Evolutionary conservation across 768 basidiomycete genomes (phyloP).

Genomic region (Boletus huronensis): DNA sequence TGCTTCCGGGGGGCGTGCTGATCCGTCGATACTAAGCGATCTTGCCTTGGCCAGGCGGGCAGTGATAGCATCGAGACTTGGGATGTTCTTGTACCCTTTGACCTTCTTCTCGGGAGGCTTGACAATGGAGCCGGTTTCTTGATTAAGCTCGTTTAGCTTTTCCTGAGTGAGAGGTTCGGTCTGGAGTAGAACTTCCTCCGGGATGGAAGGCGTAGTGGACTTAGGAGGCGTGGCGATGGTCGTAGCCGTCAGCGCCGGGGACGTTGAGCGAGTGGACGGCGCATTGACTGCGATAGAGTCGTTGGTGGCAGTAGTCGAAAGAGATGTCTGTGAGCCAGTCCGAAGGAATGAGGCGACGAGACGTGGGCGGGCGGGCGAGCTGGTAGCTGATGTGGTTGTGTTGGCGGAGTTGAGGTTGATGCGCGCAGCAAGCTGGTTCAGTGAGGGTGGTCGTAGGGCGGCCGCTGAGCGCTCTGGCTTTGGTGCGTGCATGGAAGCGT

Average conservation of each 20-base stretch:
- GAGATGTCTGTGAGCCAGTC: constrained; percentile 52
- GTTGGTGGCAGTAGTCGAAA: constrained; percentile 44
- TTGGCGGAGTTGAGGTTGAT: constrained; percentile 47
- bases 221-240: constrained; percentile 40
- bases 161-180: constrained; percentile 58
- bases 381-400: constrained; percentile 19
- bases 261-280: constrained; percentile 63
- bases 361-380: constrained; percentile 52
- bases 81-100: constrained; percentile 83
- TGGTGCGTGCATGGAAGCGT: constrained; percentile 33
- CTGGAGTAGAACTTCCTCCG: constrained; percentile 34
- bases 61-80: constrained; percentile 81
- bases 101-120: constrained; percentile 36
- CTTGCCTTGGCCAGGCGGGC: constrained; percentile 71
- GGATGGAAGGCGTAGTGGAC: constrained; percentile 40
- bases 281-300: constrained; percentile 70
- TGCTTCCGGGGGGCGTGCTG: constrained; percentile 68
- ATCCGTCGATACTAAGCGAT: constrained; percentile 55
- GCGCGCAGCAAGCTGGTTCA: constrained; percentile 79
- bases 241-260: constrained; percentile 52
- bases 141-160: constrained; percentile 59
- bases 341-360: constrained; percentile 71
- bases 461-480: constrained; percentile 37
- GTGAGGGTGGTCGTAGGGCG: constrained; percentile 56
- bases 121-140: constrained; percentile 41